Conservation (phyloP, 148 eudicot species). For the Gaultheria prostrata region DNA sequence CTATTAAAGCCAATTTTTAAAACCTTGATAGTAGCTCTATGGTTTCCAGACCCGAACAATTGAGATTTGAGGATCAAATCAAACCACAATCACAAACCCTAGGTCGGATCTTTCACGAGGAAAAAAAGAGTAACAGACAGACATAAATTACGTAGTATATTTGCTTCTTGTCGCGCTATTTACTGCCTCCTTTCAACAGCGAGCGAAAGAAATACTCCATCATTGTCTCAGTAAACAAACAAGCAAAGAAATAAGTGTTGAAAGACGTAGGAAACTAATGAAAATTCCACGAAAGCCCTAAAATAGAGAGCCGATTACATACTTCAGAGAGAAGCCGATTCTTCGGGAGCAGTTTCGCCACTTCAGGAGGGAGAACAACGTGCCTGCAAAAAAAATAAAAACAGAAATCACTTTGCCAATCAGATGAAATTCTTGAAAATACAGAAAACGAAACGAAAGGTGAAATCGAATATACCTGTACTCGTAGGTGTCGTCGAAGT, state of each 20-base stretch:
- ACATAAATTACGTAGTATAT: background rate
- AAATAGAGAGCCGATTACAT: background rate
- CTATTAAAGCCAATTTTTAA: too few relatives aligned
- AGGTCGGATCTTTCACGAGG: background rate
- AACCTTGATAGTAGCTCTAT: too few relatives aligned
- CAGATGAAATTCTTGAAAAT: background rate
- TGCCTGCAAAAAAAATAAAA: constrained; percentile 43
- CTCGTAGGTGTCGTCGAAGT: constrained; percentile 46
- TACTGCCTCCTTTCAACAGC: background rate
- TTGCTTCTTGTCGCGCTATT: background rate
- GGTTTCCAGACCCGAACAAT: background rate
- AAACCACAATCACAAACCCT: background rate
- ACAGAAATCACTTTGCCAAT: background rate
- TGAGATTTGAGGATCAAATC: background rate
- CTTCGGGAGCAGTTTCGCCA: constrained; percentile 72
- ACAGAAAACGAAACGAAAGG: background rate
- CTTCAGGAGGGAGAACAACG: constrained; percentile 80
- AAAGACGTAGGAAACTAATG: background rate
- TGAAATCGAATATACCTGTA: constrained; percentile 26
- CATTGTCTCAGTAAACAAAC: background rate
- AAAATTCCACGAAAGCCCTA: background rate
- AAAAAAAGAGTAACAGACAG: background rate
- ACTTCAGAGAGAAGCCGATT: constrained; percentile 81
- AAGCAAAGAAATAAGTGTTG: background rate
- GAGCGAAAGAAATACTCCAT: background rate